Evolutionary conservation across 2,329 filamentous ascomycete genomes (phyloP).

Genomic region (Albophoma yamanashiensis): DNA sequence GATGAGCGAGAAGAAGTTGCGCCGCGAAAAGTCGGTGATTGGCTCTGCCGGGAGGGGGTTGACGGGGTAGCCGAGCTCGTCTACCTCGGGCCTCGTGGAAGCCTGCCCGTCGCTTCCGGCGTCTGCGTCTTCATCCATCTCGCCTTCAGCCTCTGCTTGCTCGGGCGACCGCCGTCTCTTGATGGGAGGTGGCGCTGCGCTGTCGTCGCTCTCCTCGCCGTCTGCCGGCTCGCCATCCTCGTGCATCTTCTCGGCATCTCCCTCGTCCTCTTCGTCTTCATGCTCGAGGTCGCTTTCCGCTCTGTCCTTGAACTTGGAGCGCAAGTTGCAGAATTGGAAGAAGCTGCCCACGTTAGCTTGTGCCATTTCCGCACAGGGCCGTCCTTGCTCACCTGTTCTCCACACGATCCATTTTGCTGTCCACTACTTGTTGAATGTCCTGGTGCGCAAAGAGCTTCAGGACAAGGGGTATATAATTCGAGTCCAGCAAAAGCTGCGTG

Average conservation of each 20-base stretch:
- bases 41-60: slow-evolving; percentile 60
- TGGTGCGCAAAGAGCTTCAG: slow-evolving; percentile 91
- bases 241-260: slow-evolving; percentile 19
- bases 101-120: slow-evolving; percentile 21
- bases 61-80: slow-evolving; percentile 78
- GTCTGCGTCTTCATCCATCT: slow-evolving; percentile 13
- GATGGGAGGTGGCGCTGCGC: slow-evolving; percentile 79
- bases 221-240: slow-evolving; percentile 14
- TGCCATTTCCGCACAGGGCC: neutral
- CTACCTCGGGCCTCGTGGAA: slow-evolving; percentile 50
- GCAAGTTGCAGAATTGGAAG: slow-evolving; percentile 76
- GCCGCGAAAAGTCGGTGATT: slow-evolving; percentile 83
- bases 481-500: slow-evolving; percentile 85
- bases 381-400: slow-evolving; percentile 56
- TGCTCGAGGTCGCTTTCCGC: slow-evolving; percentile 14
- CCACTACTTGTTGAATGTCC: slow-evolving; percentile 82
- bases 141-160: slow-evolving; percentile 12
- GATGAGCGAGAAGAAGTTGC: slow-evolving; percentile 91
- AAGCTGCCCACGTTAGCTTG: slow-evolving; percentile 45
- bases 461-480: slow-evolving; percentile 86
- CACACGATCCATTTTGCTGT: slow-evolving; percentile 71
- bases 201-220: slow-evolving; percentile 53
- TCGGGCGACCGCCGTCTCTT: slow-evolving; percentile 42
- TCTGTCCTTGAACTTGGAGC: slow-evolving; percentile 40
- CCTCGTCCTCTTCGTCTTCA: slow-evolving; percentile 10